A percentile compares a stretch with the other conserved stretches of the same genome.
Conservation (phyloP, 495 filamentous ascomycete species). For the Lophiostoma macrostomum region DNA sequence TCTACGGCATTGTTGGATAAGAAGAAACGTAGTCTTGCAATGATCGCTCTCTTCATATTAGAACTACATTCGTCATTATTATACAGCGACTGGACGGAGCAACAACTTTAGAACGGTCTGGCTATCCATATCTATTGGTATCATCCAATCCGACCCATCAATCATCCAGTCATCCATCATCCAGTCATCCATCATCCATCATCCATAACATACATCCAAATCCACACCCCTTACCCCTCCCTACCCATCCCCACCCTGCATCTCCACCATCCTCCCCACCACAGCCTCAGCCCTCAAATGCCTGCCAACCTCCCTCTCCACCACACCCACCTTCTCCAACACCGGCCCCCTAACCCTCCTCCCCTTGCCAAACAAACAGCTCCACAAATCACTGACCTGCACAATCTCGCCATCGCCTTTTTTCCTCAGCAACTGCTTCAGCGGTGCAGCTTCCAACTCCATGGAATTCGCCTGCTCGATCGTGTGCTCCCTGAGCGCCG, state of each 20-base stretch:
- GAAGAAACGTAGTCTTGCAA: too few relatives aligned
- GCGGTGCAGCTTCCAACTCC: slow-evolving; percentile 68
- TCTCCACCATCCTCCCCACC: slow-evolving; percentile 21
- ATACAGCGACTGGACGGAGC: too few relatives aligned
- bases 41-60: too few relatives aligned
- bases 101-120: too few relatives aligned
- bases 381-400: slow-evolving; percentile 77
- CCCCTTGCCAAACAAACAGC: slow-evolving; percentile 65
- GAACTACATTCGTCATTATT: too few relatives aligned
- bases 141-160: too few relatives aligned
- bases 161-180: too few relatives aligned
- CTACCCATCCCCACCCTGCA: slow-evolving; percentile 3
- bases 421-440: slow-evolving; percentile 66
- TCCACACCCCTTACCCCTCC: background rate
- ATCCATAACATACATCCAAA: too few relatives aligned
- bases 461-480: slow-evolving; percentile 79
- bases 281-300: slow-evolving; percentile 39
- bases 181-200: too few relatives aligned
- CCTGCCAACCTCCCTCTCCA: slow-evolving; percentile 33
- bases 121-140: too few relatives aligned
- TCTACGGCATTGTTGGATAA: too few relatives aligned
- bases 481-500: slow-evolving; percentile 51
- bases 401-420: slow-evolving; percentile 77
- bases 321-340: slow-evolving; percentile 12
- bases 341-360: too few relatives aligned